A percentile compares a stretch with the other conserved stretches of the same genome.
Conservation (phyloP, 73 alveolate genomes). For the Paraurostyla sp. region DNA sequence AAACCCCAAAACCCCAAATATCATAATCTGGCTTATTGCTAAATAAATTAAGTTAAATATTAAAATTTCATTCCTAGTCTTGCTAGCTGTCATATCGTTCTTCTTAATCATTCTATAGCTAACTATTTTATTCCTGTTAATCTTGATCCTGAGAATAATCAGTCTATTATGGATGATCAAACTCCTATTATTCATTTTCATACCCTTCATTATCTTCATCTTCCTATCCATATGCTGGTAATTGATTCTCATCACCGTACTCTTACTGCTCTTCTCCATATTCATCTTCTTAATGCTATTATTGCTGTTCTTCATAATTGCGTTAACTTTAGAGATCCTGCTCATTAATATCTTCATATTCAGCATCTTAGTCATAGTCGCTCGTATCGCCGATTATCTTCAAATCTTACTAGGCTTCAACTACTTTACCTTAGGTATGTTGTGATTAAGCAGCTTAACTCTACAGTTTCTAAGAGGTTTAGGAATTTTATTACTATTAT, state of each 20-base stretch:
- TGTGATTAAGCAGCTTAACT: background rate
- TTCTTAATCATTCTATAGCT: too few species aligned
- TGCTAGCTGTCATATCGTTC: too few species aligned
- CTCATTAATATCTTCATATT: conserved; percentile 39
- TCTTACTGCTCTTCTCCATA: background rate
- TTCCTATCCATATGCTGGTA: too few species aligned
- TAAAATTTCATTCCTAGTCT: too few species aligned
- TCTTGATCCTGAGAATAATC: too few species aligned
- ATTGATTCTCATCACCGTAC: background rate
- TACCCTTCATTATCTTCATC: background rate
- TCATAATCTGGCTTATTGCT: too few species aligned
- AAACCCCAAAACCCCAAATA: too few species aligned
- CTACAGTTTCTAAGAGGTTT: background rate
- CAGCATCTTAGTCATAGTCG: conserved; percentile 47
- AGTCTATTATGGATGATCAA: too few species aligned
- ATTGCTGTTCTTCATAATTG: too few species aligned
- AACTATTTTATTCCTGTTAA: too few species aligned
- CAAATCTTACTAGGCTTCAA: background rate
- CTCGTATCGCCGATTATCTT: background rate
- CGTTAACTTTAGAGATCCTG: background rate
- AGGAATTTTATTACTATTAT: background rate
- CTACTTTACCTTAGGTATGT: background rate
- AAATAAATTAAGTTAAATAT: too few species aligned
- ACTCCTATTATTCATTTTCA: background rate
- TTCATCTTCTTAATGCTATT: background rate